Evolutionary conservation across 1,284 basidiomycete genomes (phyloP).

Genomic region (Papiliotrema flavescens): DNA sequence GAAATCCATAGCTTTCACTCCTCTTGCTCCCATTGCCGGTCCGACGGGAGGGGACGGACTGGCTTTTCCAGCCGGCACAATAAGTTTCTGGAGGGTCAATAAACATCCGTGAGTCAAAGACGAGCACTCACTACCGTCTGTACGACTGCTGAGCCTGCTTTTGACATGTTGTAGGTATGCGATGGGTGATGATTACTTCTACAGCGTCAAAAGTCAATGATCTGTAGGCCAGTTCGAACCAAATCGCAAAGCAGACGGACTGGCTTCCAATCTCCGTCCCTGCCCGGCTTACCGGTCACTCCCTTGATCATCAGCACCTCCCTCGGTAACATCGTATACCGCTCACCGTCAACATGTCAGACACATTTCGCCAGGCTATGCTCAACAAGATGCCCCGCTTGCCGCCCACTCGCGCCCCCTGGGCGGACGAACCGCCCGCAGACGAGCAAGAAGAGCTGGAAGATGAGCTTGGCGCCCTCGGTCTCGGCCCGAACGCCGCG

Average conservation of each 20-base stretch:
- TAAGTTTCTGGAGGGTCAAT: slow-evolving; percentile 61
- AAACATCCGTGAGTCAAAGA: not conserved
- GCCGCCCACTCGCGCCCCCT: slow-evolving; percentile 43
- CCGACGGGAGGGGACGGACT: slow-evolving; percentile 95
- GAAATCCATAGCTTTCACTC: slow-evolving; percentile 99
- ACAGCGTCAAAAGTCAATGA: not conserved
- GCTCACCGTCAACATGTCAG: slow-evolving; percentile 31
- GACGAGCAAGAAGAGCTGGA: slow-evolving; percentile 56
- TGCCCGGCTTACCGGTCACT: no score
- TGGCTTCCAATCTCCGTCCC: no score
- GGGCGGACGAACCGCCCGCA: slow-evolving; percentile 26
- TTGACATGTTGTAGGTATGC: slow-evolving; percentile 1
- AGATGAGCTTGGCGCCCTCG: slow-evolving; percentile 59
- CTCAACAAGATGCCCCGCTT: slow-evolving; percentile 40
- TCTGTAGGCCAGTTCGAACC: no score
- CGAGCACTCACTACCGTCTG: not conserved
- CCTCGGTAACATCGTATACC: not conserved
- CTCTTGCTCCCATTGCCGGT: slow-evolving; percentile 93
- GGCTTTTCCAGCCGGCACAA: slow-evolving; percentile 91
- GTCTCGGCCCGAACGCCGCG: slow-evolving; percentile 12
- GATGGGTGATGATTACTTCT: not conserved
- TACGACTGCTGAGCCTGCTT: slow-evolving; percentile 1
- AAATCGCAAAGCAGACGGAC: no score
- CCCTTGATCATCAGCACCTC: not conserved
- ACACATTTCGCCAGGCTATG: slow-evolving; percentile 43